Evolutionary conservation across 2,329 filamentous ascomycete species (phyloP).

Genomic region (Davidsoniella eucalypti): DNA sequence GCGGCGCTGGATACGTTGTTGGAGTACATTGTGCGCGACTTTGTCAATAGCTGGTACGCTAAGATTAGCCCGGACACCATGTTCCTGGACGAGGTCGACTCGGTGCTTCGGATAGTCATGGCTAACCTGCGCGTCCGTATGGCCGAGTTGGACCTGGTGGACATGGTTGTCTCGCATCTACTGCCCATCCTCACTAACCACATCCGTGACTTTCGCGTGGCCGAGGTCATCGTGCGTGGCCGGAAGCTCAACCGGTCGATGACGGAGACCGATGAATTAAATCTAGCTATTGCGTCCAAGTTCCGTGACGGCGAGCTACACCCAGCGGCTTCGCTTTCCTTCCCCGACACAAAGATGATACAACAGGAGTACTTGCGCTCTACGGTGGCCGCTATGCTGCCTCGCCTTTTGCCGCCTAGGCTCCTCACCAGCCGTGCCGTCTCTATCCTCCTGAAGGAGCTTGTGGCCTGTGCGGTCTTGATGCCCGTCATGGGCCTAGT

Average conservation of each 20-base stretch:
- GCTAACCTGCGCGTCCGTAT: constrained; percentile 55
- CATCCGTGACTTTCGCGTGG: constrained; percentile 78
- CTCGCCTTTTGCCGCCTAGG: constrained; percentile 53
- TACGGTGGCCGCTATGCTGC: constrained; percentile 55
- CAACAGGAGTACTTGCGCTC: constrained; percentile 81
- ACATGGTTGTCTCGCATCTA: constrained; percentile 62
- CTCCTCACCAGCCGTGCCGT: constrained; percentile 70
- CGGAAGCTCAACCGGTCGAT: constrained; percentile 76
- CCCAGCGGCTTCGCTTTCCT: constrained; percentile 64
- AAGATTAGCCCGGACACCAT: constrained; percentile 65
- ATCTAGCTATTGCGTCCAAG: constrained; percentile 87
- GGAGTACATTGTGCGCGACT: constrained; percentile 62
- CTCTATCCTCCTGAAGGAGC: constrained; percentile 65
- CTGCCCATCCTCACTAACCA: constrained; percentile 81
- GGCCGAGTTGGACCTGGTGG: constrained; percentile 63
- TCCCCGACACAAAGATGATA: constrained; percentile 65
- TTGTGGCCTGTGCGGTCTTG: constrained; percentile 83
- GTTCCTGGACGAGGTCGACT: constrained; percentile 79
- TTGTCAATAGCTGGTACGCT: constrained; percentile 76
- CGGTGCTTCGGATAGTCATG: constrained; percentile 56
- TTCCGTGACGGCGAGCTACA: constrained; percentile 82
- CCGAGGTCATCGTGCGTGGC: constrained; percentile 73
- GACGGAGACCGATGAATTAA: constrained; percentile 91
- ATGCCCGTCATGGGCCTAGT: constrained; percentile 65
- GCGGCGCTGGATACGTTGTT: constrained; percentile 66